Base-by-base conservation (phyloP, 192 early-diverging fungal species). In the Pilaira anomala region DNA sequence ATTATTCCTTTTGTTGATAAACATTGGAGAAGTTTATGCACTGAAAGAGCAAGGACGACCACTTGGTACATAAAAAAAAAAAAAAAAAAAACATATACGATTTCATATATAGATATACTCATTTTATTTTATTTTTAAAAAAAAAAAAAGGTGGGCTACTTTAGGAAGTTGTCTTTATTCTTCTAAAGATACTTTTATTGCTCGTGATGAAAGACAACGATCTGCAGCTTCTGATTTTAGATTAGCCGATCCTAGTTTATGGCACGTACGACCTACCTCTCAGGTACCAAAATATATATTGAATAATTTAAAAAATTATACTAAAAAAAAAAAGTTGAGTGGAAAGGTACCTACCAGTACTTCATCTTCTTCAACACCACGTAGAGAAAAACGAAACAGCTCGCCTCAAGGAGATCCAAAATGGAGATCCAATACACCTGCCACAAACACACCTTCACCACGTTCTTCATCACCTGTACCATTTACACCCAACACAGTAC, bases 71-170 rank as follows among this genome's bases (percentile, higher is more conserved):
- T n/a, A n/a, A n/a, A n/a, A n/a, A n/a, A n/a, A n/a, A n/a, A n/a
- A n/a, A n/a, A n/a, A n/a, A n/a, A n/a, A n/a, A n/a, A n/a, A n/a
- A n/a, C n/a, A n/a, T n/a, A n/a, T 80, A 63, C 56, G 60, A n/a
- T 53, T 4, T 63, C 28, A 18, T 29, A 57, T 42, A 42, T 30
- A 68, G 22, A 16, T 54, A 26, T 52, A 40, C 56, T 58, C 26
- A 14, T 40, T 40, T 25, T 14, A 21, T 53, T 49, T 29, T 29
- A 18, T 36, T 65, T 50, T 48, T 48, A 18, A 19, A 53, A 28
- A 58, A 80, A 76, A n/a, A n/a, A n/a, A n/a, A n/a, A n/a, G n/a
- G 79, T 86, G 85, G 85, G 85, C 86, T 0, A 87, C 86, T 3
- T 60, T 87, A 21, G 86, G 86, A 3, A 82, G 80, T 57, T 82